Conservation (phyloP, 768 basidiomycete genomes). For the Holtermanniella nyarrowii region DNA sequence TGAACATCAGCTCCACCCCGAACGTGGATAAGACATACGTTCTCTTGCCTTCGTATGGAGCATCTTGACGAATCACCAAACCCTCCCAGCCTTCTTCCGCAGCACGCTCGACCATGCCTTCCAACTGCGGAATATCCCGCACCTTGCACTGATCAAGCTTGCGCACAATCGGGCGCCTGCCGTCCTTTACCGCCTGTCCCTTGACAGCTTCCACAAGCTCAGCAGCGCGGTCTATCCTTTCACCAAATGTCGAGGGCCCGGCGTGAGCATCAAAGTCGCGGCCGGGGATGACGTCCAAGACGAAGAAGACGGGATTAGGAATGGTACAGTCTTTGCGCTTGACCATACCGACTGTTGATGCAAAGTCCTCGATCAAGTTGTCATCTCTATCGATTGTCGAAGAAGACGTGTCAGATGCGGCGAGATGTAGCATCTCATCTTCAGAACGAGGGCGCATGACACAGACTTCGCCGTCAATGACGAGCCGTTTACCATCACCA, state of each 20-base stretch:
- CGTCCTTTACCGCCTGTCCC: not conserved
- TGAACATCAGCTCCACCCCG: not conserved
- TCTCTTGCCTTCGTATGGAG: conserved; percentile 30
- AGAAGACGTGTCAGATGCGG: not conserved
- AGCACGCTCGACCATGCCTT: conserved; percentile 28
- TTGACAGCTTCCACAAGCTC: conserved; percentile 16
- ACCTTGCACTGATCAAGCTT: conserved; percentile 25
- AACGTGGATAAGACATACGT: conserved; percentile 18
- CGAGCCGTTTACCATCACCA: conserved; percentile 22
- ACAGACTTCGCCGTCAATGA: conserved; percentile 38
- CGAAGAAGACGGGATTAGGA: conserved; percentile 19
- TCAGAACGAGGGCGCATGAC: conserved; percentile 17
- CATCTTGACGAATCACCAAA: conserved; percentile 29
- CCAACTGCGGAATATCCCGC: conserved; percentile 13
- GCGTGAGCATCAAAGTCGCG: not conserved
- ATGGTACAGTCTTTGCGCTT: conserved; percentile 13
- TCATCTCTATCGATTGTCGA: conserved; percentile 12
- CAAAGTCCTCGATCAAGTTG: conserved; percentile 29
- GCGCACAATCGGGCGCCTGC: conserved; percentile 12
- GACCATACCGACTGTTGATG: conserved; percentile 26
- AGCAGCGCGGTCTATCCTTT: conserved; percentile 18
- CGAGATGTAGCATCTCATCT: not conserved
- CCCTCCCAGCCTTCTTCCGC: conserved; percentile 38
- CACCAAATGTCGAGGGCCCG: conserved; percentile 14
- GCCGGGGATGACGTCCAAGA: conserved; percentile 27